Percentiles rank a stretch among this genome's conserved stretches.
Evolutionary conservation across 176 grass and related monocot genomes (phyloP).

Genomic region (Avena atlantica): DNA sequence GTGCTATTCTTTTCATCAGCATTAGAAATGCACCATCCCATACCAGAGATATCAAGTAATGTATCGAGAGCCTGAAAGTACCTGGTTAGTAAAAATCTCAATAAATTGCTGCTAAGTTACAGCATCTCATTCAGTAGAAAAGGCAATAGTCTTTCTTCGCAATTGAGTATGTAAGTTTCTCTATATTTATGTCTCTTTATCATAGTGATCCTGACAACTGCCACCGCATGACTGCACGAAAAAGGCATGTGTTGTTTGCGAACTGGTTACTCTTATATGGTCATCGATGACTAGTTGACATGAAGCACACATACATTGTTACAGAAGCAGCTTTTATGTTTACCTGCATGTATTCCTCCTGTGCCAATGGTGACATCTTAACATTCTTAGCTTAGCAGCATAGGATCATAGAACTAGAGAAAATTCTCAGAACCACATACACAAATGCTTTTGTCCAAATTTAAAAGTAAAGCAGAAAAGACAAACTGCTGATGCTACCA

Average conservation of each 20-base stretch:
- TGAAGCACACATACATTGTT: neutral
- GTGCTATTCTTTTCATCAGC: slow-evolving; percentile 27
- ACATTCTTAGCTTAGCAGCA: neutral
- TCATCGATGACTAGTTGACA: neutral
- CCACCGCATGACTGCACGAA: neutral
- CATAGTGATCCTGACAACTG: neutral
- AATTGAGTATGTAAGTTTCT: neutral
- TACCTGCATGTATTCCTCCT: neutral
- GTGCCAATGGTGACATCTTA: neutral
- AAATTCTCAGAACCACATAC: neutral
- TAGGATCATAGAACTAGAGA: neutral
- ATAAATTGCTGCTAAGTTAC: slow-evolving; percentile 16
- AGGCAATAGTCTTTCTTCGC: neutral
- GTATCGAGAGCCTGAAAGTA: slow-evolving; percentile 75
- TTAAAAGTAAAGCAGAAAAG: neutral
- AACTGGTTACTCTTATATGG: neutral
- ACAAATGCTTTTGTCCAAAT: neutral
- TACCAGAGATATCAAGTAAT: slow-evolving; percentile 77
- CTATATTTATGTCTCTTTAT: neutral
- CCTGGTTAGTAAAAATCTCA: slow-evolving; percentile 34
- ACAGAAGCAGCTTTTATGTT: neutral
- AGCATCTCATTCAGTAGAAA: neutral
- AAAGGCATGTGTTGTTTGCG: neutral
- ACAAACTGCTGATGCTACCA: neutral
- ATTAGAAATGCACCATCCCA: slow-evolving; percentile 38